A percentile compares a stretch with the other conserved stretches of the same genome.
Evolutionary conservation across 2,329 filamentous ascomycete genomes (phyloP).

Genomic region (Akanthomyces dipterigenus): DNA sequence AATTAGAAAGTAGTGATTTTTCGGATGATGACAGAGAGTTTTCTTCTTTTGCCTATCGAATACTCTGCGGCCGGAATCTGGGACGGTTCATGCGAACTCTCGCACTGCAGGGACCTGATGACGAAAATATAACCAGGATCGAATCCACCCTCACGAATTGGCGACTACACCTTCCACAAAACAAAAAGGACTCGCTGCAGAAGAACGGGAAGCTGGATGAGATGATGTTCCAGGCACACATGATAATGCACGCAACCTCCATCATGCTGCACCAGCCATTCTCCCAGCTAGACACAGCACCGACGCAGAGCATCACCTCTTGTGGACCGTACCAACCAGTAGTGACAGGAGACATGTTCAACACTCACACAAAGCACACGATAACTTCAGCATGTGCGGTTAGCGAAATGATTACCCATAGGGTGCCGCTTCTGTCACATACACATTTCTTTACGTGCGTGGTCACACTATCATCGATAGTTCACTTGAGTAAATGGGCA

Average conservation of each 20-base stretch:
- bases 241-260: constrained; percentile 61
- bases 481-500: constrained; percentile 75
- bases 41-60: constrained; percentile 79
- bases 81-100: constrained; percentile 63
- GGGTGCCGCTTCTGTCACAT: constrained; percentile 64
- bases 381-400: constrained; percentile 73
- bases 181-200: constrained; percentile 63
- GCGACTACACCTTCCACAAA: constrained; percentile 68
- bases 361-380: constrained; percentile 70
- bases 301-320: constrained; percentile 52
- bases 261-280: constrained; percentile 76
- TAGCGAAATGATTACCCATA: constrained; percentile 66
- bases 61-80: constrained; percentile 73
- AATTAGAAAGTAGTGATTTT: constrained; percentile 73
- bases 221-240: constrained; percentile 85
- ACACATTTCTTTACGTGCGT: constrained; percentile 81
- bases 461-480: constrained; percentile 69
- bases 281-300: constrained; percentile 63
- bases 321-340: constrained; percentile 56
- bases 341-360: constrained; percentile 45
- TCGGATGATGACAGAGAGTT: constrained; percentile 62
- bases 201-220: constrained; percentile 71
- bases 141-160: constrained; percentile 60
- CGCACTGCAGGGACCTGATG: constrained; percentile 44
- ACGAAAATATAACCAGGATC: constrained; percentile 45